Evolutionary conservation across 1,284 basidiomycete genomes (phyloP), one percentile per base, ranked within the genome.

Genomic region (Puccinia novopanici): DNA sequence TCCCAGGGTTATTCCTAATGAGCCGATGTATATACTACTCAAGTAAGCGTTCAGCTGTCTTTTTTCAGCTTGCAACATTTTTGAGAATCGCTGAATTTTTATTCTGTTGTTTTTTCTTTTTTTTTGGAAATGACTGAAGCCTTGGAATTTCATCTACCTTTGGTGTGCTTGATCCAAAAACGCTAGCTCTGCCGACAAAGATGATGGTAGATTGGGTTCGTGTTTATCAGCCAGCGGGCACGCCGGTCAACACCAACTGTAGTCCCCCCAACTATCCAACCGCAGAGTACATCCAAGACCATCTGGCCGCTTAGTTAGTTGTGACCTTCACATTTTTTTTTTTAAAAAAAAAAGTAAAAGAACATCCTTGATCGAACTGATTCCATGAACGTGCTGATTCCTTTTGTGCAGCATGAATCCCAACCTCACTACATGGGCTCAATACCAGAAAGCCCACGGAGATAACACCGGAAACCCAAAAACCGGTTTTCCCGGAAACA

Each of bases 191-290:
- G 63, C 82, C 82, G n/a, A 70, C 73, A 15, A 75, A 82, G 50
- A 78, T 82, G 78, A 37, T 63, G 22, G 79, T 82, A 59, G 81
- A 82, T 55, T 82, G 81, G 81, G 80, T 82, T 37, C 40, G 81
- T 48, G 81, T 82, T 30, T 82, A 81, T 54, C 81, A 82, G n/a
- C 81, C 81, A 6, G 63, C 24, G 8, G 81, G 68, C 61, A 86
- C 89, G 76, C 85, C 88, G 12, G 89, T 91, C 76, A 93, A 92
- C 84, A 88, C 93, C 52, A 93, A 93, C 1, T 96, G 94, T 84
- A 92, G 94, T 84, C 94, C 94, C 0, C 85, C 87, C 30, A 89
- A 90, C 73, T 91, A 90, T 86, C 94, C 94, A 0, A 96, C 94
- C 0, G 86, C 88, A 70, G 87, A 88, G 27, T 93, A 93, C 84